Base-by-base conservation (phyloP, 495 filamentous ascomycete species). In the Collariella sp. region DNA sequence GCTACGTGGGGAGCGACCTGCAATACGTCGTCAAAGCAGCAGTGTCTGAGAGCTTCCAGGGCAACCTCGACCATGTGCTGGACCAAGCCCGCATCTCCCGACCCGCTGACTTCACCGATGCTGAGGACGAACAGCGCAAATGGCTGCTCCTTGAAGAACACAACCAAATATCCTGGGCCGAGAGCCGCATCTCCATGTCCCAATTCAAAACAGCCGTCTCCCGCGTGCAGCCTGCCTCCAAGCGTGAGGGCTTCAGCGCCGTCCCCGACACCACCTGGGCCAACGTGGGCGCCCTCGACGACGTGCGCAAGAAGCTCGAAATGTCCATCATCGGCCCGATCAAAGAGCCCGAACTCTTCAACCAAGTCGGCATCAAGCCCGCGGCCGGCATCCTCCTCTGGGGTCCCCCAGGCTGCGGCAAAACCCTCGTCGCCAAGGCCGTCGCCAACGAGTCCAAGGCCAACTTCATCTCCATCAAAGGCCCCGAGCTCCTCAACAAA, bases 401-500 rank as follows among this genome's bases (percentile, higher is more conserved):
- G 91, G 93, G 93, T 13, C 93, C 93, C 0, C 93, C 93, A 3
- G 93, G 93, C 29, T 98, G 93, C 70, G 93, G 93, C 58, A 98
- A 98, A 68, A 98, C 93, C 0, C 80, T 98, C 5, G 83, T 98
- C 9, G 93, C 93, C 47, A 96, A 96, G 70, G 93, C 93, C 16
- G 90, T 95, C 5, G 93, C 93, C 54, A 94, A 95, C 69, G 94
- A 96, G 70, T 89, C 85, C 22, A 84, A 86, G 59, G 93, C 94
- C 24, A 97, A 96, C 69, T 98, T 98, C 77, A 98, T 98, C 70
- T 89, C 87, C 58, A 88, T 98, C 71, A 96, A 95, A 72, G 93
- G 93, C 0, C 91, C 93, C 3, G 91, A 96, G 62, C 76, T 96
- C 3, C 79, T 94, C 39, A 95, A 95, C 72, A 96, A 96, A 70